Evolutionary conservation across 805 yeast genomes (phyloP), one percentile per base, ranked within the genome.

Genomic region (Yamadazyma sp.): DNA sequence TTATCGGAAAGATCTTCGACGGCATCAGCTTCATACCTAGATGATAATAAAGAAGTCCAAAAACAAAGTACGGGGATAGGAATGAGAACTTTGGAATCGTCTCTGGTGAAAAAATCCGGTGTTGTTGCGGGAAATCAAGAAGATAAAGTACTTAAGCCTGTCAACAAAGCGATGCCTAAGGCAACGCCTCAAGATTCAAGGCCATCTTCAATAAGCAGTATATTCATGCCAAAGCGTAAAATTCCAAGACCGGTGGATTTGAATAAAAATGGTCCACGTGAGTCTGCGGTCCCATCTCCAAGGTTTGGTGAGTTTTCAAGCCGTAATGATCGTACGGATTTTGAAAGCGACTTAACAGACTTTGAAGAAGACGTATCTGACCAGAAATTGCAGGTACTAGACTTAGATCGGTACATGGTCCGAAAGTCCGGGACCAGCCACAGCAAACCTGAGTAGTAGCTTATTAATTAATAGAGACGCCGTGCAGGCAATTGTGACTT

Each of bases 311-410:
- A 16, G 3, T 4, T 19, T n/a, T 30, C 33, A 25, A 28, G n/a
- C 12, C 28, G 18, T 28, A 32, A 26, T 20, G 39, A 35, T 17
- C 32, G 24, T 7, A 12, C 21, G 6, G 40, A 37, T 8, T 13
- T 37, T 18, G 60, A 56, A 8, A 50, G 56, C 40, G 60, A 57
- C 39, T 38, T 57, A 17, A 54, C 54, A 12, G 62, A 57, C 28
- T 45, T 49, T 27, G 57, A 51, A 24, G 56, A 52, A 17, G 56
- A 52, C 21, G 41, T 53, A 14, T 39, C 48, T 10, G 46, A 47
- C 14, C 32, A 31, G 13, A 32, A 26, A 19, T 28, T 37, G 18
- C 13, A 28, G 13, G 32, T 21, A 12, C 28, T 35, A 14, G 22
- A 28, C 26, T 20, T 34, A 13, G 37, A 26, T 20, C 18, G 21